Evolutionary conservation across 176 grass and related monocot genomes (phyloP).

Genomic region (Panicum miliaceum): DNA sequence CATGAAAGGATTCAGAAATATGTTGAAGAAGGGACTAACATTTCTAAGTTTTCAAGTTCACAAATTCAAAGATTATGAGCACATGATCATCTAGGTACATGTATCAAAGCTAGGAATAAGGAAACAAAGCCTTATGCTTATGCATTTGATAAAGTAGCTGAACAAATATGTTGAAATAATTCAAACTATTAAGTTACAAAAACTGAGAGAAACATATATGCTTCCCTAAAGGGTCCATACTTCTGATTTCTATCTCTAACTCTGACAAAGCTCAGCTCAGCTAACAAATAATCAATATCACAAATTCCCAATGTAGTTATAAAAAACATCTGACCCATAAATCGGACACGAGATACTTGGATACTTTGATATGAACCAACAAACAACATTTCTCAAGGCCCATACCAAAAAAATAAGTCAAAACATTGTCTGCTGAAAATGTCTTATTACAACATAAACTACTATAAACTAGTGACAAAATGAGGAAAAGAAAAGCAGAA

Average conservation of each 20-base stretch:
- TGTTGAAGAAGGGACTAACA: background rate
- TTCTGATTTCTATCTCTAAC: background rate
- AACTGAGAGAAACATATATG: background rate
- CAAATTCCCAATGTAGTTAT: background rate
- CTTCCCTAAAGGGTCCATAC: background rate
- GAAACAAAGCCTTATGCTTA: background rate
- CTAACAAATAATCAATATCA: background rate
- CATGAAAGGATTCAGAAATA: background rate
- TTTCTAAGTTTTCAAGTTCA: conserved; percentile 1
- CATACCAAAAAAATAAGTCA: conserved; percentile 7
- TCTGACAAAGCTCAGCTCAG: background rate
- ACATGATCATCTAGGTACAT: background rate
- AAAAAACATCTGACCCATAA: background rate
- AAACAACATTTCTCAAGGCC: background rate
- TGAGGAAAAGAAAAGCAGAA: background rate
- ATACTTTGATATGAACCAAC: background rate
- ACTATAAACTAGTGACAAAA: background rate
- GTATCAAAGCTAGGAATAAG: background rate
- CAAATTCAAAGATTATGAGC: conserved; percentile 6
- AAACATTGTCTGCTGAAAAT: conserved; percentile 14
- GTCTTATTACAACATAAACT: background rate
- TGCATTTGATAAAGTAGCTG: conserved; percentile 9
- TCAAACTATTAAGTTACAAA: background rate
- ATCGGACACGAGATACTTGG: background rate
- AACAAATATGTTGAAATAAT: conserved; percentile 27